Evolutionary conservation across 148 eudicot genomes (phyloP), one percentile per base, ranked within the genome.

Genomic region (Silene latifolia): DNA sequence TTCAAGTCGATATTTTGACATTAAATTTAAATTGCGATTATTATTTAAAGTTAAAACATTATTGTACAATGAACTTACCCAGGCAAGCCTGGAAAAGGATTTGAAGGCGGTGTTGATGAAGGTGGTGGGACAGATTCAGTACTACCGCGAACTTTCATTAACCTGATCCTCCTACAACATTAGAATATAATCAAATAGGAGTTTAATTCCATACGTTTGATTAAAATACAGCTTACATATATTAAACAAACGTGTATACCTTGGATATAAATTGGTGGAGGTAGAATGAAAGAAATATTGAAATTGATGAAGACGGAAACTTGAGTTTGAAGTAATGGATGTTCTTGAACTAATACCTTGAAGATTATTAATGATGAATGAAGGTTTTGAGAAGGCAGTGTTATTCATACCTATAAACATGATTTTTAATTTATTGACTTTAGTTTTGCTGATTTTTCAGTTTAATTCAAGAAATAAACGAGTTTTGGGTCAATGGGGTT

Each of bases 21-120:
- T 27, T 27, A 27, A 27, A 27, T 27, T 27, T 2, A 27, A 27
- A 27, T 27, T 27, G 29, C 2, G 29, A 27, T 27, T 27, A 27
- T 27, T 27, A 27, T 27, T 27, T 27, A 27, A 27, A 27, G 29
- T 27, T 27, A 27, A 35, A 35, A 35, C 5, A 35, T 29, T 32
- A 18, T n/a, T n/a, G n/a, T n/a, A n/a, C n/a, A n/a, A 59, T 11
- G 19, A 12, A 48, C 66, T 2, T 78, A 78, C 80, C 80, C 76
- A 56, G 64, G 56, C 0, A 74, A 42, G 58, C 80, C 80, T 4
- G 68, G 27, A 19, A 61, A 35, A 4, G 76, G 44, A 24, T 47
- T 65, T 4, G 66, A 24, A 10, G 79, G 69, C 19, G 65, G 48
- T 27, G 23, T 19, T 5, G 75, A 23, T 13, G 48, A 12, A n/a